These are phyloP conservation scores for Wickerhamomyces sp. DNA, from an alignment of 1,139 yeast species.

Conservation along the genomic window DNA sequence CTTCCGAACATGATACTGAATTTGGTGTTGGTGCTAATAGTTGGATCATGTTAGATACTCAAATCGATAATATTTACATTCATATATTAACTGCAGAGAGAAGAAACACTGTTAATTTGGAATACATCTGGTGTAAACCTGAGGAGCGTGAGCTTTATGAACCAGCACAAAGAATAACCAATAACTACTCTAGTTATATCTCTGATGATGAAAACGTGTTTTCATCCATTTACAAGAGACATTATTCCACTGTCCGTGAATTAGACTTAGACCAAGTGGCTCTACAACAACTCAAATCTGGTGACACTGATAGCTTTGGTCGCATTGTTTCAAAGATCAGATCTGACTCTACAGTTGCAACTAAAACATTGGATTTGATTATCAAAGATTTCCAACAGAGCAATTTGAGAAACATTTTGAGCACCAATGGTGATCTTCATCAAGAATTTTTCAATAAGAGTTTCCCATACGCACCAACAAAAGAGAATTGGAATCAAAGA, in stretches of 20 bases:
- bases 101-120: conserved; percentile 64
- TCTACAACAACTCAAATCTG: conserved; percentile 10
- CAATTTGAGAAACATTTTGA: conserved; percentile 17
- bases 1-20: conserved; percentile 48
- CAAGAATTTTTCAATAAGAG: conserved; percentile 23
- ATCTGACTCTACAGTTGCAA: conserved; percentile 6
- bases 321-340: conserved; percentile 6
- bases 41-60: conserved; percentile 80
- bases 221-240: conserved; percentile 39
- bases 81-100: conserved; percentile 72
- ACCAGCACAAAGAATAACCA: conserved; percentile 1
- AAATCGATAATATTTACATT: conserved; percentile 55
- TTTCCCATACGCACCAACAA: conserved; percentile 28
- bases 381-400: conserved; percentile 10
- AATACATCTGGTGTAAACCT: conserved; percentile 52
- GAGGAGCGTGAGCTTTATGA: conserved; percentile 35
- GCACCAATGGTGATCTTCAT: conserved; percentile 4
- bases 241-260: conserved; percentile 29
- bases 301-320: conserved; percentile 9
- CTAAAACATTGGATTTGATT: conserved; percentile 10
- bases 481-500: conserved; percentile 32
- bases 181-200: not conserved
- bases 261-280: conserved; percentile 7
- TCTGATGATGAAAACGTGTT: conserved; percentile 42
- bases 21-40: conserved; percentile 55